Conservation (phyloP, 1,139 yeast genomes). For the Starmera stellimalicola region DNA sequence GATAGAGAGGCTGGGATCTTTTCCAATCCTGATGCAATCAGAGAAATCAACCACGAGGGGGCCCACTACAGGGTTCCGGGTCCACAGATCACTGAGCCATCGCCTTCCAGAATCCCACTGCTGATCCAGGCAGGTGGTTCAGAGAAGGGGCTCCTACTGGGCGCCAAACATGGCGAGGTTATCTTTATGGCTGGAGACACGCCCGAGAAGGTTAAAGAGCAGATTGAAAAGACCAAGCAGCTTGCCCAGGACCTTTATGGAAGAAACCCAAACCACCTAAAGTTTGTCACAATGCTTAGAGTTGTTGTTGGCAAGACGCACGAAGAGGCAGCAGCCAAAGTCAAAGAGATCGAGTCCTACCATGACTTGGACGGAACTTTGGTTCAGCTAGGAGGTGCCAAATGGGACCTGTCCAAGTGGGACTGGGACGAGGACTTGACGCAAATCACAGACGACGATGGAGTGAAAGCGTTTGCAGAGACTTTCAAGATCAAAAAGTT, state of each 20-base stretch:
- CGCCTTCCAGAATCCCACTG: conserved; percentile 33
- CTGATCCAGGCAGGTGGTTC: conserved; percentile 37
- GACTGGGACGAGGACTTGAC: conserved; percentile 19
- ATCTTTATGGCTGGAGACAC: conserved; percentile 26
- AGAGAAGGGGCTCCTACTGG: conserved; percentile 30
- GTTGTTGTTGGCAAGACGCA: conserved; percentile 24
- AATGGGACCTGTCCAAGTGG: conserved; percentile 20
- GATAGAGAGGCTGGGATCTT: conserved; percentile 24
- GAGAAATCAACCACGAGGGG: conserved; percentile 28
- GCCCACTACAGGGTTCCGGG: conserved; percentile 30
- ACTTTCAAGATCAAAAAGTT: conserved; percentile 1
- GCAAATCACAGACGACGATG: conserved; percentile 7
- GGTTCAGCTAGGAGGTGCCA: conserved; percentile 27
- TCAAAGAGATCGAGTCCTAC: conserved; percentile 19
- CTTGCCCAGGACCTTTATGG: conserved; percentile 22
- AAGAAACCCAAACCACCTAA: conserved; percentile 23
- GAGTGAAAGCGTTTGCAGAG: conserved; percentile 14
- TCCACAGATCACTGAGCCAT: conserved; percentile 29
- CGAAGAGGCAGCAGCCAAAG: conserved; percentile 23
- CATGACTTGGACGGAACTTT: conserved; percentile 30
- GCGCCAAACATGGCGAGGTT: conserved; percentile 33
- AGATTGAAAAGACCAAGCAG: conserved; percentile 22
- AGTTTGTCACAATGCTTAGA: conserved; percentile 22
- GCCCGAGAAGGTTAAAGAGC: conserved; percentile 23
- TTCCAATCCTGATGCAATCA: conserved; percentile 27